Conservation (phyloP, 306 rosid species). For the Carpinus viminea region DNA sequence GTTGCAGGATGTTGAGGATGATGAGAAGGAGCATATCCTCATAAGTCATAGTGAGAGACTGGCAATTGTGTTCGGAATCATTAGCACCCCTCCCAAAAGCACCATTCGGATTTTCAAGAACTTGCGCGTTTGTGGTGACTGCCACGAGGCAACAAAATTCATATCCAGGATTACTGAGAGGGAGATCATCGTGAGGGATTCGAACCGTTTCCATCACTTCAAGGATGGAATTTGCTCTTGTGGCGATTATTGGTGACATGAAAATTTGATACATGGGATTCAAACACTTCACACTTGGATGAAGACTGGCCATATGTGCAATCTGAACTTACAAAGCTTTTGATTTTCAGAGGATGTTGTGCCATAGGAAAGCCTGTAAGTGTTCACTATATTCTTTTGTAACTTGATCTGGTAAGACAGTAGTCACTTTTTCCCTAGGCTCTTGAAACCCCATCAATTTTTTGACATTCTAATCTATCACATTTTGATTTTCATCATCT, state of each 20-base stretch:
- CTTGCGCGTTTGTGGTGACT: constrained; percentile 54
- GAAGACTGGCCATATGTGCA: background rate
- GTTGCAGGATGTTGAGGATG: constrained; percentile 60
- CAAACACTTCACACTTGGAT: background rate
- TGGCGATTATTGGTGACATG: constrained; percentile 54
- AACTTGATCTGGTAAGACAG: background rate
- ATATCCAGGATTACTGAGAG: constrained; percentile 41
- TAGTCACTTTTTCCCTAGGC: background rate
- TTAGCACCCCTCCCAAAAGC: constrained; percentile 41
- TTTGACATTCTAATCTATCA: background rate
- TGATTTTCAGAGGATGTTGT: too few relatives aligned
- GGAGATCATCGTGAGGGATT: constrained; percentile 55
- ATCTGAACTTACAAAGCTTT: too few relatives aligned
- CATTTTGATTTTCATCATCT: too few relatives aligned
- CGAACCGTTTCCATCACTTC: constrained; percentile 57
- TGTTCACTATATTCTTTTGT: too few relatives aligned
- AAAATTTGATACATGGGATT: background rate
- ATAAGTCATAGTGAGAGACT: constrained; percentile 48
- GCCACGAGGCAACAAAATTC: constrained; percentile 43
- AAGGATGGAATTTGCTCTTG: constrained; percentile 53
- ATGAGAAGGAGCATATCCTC: constrained; percentile 55
- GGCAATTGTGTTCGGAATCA: constrained; percentile 48
- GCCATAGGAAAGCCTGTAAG: too few relatives aligned
- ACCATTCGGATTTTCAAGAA: constrained; percentile 51
- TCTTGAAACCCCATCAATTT: too few relatives aligned